phyloP scores from a whole-genome alignment of 108 stramenopile genomes.

The Cyclotella kingstonii region DNA sequence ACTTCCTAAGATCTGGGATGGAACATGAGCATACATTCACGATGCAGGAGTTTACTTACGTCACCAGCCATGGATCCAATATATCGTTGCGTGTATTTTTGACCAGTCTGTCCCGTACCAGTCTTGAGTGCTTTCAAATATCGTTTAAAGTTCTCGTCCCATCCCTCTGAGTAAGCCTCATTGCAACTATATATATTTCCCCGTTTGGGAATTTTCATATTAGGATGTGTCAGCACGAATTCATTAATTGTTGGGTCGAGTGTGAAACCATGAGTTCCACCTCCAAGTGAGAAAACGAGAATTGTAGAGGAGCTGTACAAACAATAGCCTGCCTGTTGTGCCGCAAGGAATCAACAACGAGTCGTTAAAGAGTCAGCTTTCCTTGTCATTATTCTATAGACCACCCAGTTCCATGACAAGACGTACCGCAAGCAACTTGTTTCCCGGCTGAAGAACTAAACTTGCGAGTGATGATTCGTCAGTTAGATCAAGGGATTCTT shows the following conservation, averaged over 20 bases:
- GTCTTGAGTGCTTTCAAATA: conserved; percentile 86
- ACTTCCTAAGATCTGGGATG: neutral
- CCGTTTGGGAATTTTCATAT: conserved; percentile 82
- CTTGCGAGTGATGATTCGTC: conserved; percentile 42
- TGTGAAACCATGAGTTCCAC: conserved; percentile 90
- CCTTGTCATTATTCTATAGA: no score
- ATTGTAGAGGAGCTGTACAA: conserved; percentile 96
- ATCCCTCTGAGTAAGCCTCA: conserved; percentile 88
- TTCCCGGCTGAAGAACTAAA: conserved; percentile 90
- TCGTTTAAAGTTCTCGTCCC: conserved; percentile 77
- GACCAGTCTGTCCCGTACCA: conserved; percentile 60
- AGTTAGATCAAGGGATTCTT: conserved; percentile 20
- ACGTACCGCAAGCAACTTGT: conserved; percentile 71
- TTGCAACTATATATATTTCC: conserved; percentile 92
- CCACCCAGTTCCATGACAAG: no score
- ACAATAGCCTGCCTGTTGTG: conserved; percentile 83
- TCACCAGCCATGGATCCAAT: conserved; percentile 99
- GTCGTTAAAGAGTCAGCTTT: no score
- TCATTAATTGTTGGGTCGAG: conserved; percentile 95
- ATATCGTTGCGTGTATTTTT: conserved; percentile 86
- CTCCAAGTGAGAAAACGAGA: conserved; percentile 87
- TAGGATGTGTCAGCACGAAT: conserved; percentile 89
- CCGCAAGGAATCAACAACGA: neutral
- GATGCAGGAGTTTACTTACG: conserved; percentile 37
- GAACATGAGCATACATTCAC: neutral